Conservation (phyloP, 768 basidiomycete genomes). For the Dendrothele bispora region DNA sequence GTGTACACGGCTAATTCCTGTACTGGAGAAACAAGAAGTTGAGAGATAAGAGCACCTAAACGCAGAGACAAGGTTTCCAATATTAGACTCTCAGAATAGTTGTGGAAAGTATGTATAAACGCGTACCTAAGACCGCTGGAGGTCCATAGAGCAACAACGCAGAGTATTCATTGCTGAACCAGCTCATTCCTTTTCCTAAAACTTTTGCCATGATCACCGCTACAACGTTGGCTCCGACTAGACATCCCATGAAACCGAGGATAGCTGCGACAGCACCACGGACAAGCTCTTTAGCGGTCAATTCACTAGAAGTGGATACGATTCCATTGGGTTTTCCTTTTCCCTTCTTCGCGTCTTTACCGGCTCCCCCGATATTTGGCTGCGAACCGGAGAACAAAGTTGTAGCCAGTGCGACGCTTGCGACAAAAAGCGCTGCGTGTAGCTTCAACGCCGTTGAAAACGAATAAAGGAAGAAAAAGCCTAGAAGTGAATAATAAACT, state of each 20-base stretch:
- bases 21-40: conserved; percentile 52
- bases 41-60: conserved; percentile 62
- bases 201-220: conserved; percentile 67
- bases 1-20: conserved; percentile 64
- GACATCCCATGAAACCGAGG: conserved; percentile 41
- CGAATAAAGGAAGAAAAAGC: conserved; percentile 71
- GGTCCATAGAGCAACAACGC: conserved; percentile 73
- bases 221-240: conserved; percentile 66
- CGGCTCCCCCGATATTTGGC: conserved; percentile 41
- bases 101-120: not conserved
- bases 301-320: too few relatives aligned
- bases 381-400: too few relatives aligned
- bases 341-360: not conserved
- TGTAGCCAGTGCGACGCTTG: conserved; percentile 43
- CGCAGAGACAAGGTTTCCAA: too few relatives aligned
- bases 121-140: conserved; percentile 64
- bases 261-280: not conserved
- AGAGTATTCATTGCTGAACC: conserved; percentile 76
- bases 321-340: too few relatives aligned
- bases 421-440: conserved; percentile 53
- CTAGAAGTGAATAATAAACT: conserved; percentile 77
- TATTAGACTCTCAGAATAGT: not conserved
- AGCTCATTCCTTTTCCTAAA: conserved; percentile 74
- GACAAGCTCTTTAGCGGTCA: too few relatives aligned
- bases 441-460: conserved; percentile 67